A percentile compares a stretch with the other conserved stretches of the same genome.
Conservation (phyloP, 768 basidiomycete species). For the Tylopilus vinaceipallidus region DNA sequence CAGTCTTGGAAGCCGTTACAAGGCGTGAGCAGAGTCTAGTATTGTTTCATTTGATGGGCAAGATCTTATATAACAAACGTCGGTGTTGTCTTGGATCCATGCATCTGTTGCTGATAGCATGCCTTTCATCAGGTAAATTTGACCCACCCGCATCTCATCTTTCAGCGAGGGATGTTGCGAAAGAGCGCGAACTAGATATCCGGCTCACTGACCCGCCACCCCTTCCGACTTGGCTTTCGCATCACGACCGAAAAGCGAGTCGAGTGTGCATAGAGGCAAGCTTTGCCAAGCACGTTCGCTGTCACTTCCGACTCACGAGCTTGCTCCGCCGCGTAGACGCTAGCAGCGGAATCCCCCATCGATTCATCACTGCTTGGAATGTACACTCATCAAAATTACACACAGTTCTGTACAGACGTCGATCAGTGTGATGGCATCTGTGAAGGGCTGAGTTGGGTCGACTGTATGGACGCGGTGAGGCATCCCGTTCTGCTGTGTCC, state of each 20-base stretch:
- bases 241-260: slow-evolving; percentile 65
- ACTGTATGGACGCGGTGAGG: slow-evolving; percentile 61
- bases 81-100: not conserved
- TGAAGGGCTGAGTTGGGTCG: slow-evolving; percentile 77
- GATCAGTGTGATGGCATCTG: slow-evolving; percentile 70
- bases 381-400: slow-evolving; percentile 94
- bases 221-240: slow-evolving; percentile 56
- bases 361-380: slow-evolving; percentile 87
- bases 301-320: not conserved
- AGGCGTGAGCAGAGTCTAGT: slow-evolving; percentile 82
- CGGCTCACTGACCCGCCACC: slow-evolving; percentile 51
- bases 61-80: slow-evolving; percentile 96
- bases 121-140: slow-evolving; percentile 58
- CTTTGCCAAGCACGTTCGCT: not conserved
- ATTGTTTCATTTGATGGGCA: slow-evolving; percentile 91
- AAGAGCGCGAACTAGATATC: slow-evolving; percentile 56
- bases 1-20: slow-evolving; percentile 70
- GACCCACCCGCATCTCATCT: slow-evolving; percentile 60
- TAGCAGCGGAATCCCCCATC: slow-evolving; percentile 85
- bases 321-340: slow-evolving; percentile 38
- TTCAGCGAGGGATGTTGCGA: slow-evolving; percentile 59
- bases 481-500: not conserved
- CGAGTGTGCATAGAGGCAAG: slow-evolving; percentile 76
- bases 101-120: slow-evolving; percentile 1
- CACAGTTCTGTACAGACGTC: slow-evolving; percentile 75